These are phyloP conservation scores for Bacidia gigantensis DNA, from an alignment of 495 filamentous ascomycete genomes.

Conservation along the genomic window DNA sequence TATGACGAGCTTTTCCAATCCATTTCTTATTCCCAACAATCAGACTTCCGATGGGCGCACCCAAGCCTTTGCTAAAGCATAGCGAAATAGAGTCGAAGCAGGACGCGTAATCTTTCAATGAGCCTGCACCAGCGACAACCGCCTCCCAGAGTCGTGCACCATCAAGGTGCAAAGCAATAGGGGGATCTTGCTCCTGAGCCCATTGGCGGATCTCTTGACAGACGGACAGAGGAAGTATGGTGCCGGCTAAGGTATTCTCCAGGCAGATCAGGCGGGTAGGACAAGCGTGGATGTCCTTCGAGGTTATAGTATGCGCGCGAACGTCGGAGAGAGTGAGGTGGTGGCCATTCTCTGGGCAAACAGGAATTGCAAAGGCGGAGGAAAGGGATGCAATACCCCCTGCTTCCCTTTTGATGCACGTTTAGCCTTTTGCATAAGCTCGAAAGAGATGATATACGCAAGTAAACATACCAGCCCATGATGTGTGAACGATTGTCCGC, in stretches of 20 bases:
- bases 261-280: conserved; percentile 70
- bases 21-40: conserved; percentile 52
- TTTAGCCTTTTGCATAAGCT: neutral
- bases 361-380: conserved; percentile 18
- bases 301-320: conserved; percentile 32
- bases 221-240: conserved; percentile 62
- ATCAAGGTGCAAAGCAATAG: conserved; percentile 65
- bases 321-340: conserved; percentile 70
- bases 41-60: conserved; percentile 76
- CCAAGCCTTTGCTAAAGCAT: conserved; percentile 82
- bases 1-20: conserved; percentile 61
- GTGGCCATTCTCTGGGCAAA: conserved; percentile 43
- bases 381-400: conserved; percentile 36
- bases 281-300: conserved; percentile 34
- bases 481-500: conserved; percentile 34
- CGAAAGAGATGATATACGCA: neutral
- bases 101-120: conserved; percentile 50
- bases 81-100: conserved; percentile 71
- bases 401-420: conserved; percentile 25
- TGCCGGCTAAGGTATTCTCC: conserved; percentile 74
- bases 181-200: conserved; percentile 41
- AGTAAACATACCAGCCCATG: conserved; percentile 3
- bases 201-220: conserved; percentile 52
- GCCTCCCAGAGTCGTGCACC: conserved; percentile 79
- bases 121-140: conserved; percentile 37